Evolutionary conservation across 495 filamentous ascomycete genomes (phyloP), one percentile per base, ranked within the genome.

Genomic region (Aspergillus saccharolyticus): DNA sequence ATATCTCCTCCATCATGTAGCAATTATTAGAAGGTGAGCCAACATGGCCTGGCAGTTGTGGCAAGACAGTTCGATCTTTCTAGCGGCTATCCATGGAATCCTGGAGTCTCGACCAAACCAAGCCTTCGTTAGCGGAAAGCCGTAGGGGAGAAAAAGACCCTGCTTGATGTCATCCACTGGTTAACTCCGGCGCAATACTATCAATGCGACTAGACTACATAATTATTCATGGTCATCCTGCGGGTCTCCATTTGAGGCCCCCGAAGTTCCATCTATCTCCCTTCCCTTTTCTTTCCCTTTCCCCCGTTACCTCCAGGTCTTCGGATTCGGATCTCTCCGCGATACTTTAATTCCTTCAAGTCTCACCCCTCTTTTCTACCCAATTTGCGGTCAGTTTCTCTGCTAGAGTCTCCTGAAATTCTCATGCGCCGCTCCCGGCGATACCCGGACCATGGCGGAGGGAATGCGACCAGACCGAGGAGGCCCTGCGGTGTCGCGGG

Each of bases 161-260:
- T 49, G 46, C 16, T 71, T 72, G 66, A 69, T 68, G 64, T 73
- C 67, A 68, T 71, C 54, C 50, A 55, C 28, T 45, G 22, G 33
- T 39, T 39, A 39, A 39, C 33, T 12, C 44, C 44, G n/a, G 18
- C 44, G 44, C 44, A 20, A 14, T 46, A 28, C 25, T 28, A 28
- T 28, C 25, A 28, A 28, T 28, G 4, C 25, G 9, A 28, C 3
- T 28, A 28, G 25, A 28, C 9, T 28, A 9, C 25, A 28, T 25
- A 49, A 49, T 49, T 22, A 53, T 10, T 52, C 39, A n/a, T 43
- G 10, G 45, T 22, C 22, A 20, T 51, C 22, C 42, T 25, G 42
- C 33, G 33, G 33, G 12, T 54, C 55, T 63, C 61, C 67, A 62
- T 63, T 58, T 54, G 43, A 55, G 63, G 60, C 64, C 66, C 16